Evolutionary conservation across 2,329 filamentous ascomycete genomes (phyloP).

Genomic region (Hypoxylon sp.): DNA sequence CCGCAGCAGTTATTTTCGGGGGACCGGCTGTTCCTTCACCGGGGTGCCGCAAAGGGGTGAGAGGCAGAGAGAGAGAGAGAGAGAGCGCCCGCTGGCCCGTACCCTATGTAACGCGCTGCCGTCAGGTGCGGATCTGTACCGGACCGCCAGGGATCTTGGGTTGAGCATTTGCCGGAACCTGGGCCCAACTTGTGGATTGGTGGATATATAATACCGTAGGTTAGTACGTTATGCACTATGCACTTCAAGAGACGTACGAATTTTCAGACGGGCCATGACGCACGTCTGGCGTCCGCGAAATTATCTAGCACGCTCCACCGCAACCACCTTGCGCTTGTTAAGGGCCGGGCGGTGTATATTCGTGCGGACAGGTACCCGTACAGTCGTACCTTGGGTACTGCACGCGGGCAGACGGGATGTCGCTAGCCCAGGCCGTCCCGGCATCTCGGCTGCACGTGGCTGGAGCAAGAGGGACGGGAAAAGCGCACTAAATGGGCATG

Average conservation of each 20-base stretch:
- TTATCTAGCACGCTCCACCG: slow-evolving; percentile 39
- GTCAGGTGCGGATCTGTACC: slow-evolving; percentile 13
- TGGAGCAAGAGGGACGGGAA: slow-evolving; percentile 13
- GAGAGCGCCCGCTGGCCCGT: slow-evolving; percentile 6
- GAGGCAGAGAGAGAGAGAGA: background rate
- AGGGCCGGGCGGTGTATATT: slow-evolving; percentile 20
- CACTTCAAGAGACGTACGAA: background rate
- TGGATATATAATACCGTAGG: background rate
- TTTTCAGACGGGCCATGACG: slow-evolving; percentile 27
- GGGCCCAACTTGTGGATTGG: background rate
- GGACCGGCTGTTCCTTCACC: slow-evolving; percentile 17
- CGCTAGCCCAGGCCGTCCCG: slow-evolving; percentile 29
- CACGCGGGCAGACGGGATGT: background rate
- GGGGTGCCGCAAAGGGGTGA: slow-evolving; percentile 31
- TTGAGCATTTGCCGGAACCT: slow-evolving; percentile 25
- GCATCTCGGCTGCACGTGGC: slow-evolving; percentile 39
- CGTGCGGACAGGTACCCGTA: background rate
- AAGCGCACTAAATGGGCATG: background rate
- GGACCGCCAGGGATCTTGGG: slow-evolving; percentile 25
- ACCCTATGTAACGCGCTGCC: slow-evolving; percentile 5
- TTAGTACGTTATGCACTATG: background rate
- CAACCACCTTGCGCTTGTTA: slow-evolving; percentile 8
- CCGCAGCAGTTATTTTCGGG: slow-evolving; percentile 1
- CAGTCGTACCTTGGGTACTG: background rate
- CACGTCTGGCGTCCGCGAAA: slow-evolving; percentile 36